Conservation (phyloP, 257 asterid genomes). For the Solanum infundibuliforme region DNA sequence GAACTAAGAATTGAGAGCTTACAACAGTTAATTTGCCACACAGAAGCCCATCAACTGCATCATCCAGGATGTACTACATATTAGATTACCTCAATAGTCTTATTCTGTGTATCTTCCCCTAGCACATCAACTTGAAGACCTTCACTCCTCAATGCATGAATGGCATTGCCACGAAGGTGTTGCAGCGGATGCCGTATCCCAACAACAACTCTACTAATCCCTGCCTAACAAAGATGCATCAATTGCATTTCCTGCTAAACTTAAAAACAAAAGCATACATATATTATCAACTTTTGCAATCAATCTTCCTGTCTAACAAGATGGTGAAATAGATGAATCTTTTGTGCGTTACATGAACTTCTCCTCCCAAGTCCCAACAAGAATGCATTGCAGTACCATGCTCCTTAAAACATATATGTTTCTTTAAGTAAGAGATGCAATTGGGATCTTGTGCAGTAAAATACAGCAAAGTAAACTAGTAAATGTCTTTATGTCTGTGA, state of each 20-base stretch:
- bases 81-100: slow-evolving; percentile 52
- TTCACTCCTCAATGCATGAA: slow-evolving; percentile 70
- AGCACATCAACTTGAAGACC: slow-evolving; percentile 87
- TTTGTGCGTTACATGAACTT: background rate
- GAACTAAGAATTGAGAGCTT: background rate
- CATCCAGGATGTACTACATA: background rate
- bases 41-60: background rate
- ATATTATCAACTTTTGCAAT: background rate
- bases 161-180: slow-evolving; percentile 84
- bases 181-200: slow-evolving; percentile 91
- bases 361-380: background rate
- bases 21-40: background rate
- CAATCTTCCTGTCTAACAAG: background rate
- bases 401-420: background rate
- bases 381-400: background rate
- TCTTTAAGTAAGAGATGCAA: background rate
- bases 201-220: slow-evolving; percentile 74
- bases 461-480: background rate
- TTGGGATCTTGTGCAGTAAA: background rate
- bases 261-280: background rate
- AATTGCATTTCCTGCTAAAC: slow-evolving; percentile 5
- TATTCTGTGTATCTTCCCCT: slow-evolving; percentile 72
- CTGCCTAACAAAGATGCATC: slow-evolving; percentile 57
- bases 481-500: no score
- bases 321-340: background rate